Base-by-base conservation (phyloP, 2,329 filamentous ascomycete genomes). In the Cercospora nicotianae region DNA sequence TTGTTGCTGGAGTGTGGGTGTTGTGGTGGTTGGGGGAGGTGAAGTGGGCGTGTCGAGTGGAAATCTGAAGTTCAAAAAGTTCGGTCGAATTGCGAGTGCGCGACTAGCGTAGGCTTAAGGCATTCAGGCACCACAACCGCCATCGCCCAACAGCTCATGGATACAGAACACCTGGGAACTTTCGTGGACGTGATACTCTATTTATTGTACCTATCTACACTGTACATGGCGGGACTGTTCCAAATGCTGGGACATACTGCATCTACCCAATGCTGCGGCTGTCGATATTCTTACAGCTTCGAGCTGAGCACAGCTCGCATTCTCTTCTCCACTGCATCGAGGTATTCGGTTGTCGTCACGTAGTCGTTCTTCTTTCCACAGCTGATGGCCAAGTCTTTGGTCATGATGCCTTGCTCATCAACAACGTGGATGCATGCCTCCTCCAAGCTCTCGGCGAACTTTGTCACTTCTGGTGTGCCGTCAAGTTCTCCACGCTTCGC, bases 351-450 rank as follows among this genome's bases (percentile, higher is more conserved):
- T 67, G 94, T 98, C 63, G 93, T 97, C 74, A 96, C 95, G 83
- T 94, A 98, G 78, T 92, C 90, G 75, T 88, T 88, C 76, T 90
- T 93, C 86, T 94, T 94, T 77, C 95, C 95, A 80, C 92, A 95
- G 60, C 94, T 91, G 68, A 98, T 87, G n/a, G 95, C 95, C 75
- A 99, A 83, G 82, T 99, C 95, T 89, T 99, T 99, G 81, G 95
- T 99, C 95, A 98, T 99, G 84, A 98, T 91, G 71, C 92, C 92
- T 79, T 98, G 94, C 67, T 91, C 81, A 80, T 98, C 92, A 74
- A 99, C 95, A 28, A 94, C 94, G 81, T 98, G 93, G 68, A 97
- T 86, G 81, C 95, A 97, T 42, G 95, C 95, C 81, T 91, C 87
- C 87, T 99, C 95, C 65, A 99, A 87, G 78, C 87, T 88, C 85